Conservation (phyloP, 768 basidiomycete genomes). For the Coprinopsis strossmayeri region DNA sequence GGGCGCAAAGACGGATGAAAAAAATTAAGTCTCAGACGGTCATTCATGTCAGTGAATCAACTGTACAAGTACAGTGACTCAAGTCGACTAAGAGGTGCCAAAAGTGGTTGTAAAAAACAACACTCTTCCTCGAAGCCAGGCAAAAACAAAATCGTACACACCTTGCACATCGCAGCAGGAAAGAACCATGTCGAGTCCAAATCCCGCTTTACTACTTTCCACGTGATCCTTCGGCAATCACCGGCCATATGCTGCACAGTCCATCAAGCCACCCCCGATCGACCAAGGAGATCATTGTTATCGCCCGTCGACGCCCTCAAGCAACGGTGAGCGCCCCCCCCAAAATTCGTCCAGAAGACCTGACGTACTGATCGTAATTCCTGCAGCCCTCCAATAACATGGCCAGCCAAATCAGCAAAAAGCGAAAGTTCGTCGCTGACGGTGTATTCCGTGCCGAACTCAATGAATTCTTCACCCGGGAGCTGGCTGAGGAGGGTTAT, state of each 20-base stretch:
- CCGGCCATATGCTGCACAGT: constrained; percentile 25
- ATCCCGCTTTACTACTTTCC: constrained; percentile 1
- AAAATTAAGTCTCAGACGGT: constrained; percentile 65
- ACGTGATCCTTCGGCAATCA: constrained; percentile 22
- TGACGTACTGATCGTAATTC: background rate
- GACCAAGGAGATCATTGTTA: constrained; percentile 17
- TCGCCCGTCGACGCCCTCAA: constrained; percentile 20
- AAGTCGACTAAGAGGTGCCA: constrained; percentile 95
- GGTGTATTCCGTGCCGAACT: constrained; percentile 99
- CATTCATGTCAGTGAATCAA: constrained; percentile 76
- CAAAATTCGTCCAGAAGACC: background rate
- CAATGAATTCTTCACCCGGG: constrained; percentile 97
- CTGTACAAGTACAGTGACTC: constrained; percentile 27
- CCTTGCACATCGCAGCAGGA: too few relatives aligned
- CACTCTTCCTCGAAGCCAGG: constrained; percentile 69
- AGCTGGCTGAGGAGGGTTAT: constrained; percentile 99
- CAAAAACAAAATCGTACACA: constrained; percentile 18
- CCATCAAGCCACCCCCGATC: constrained; percentile 23
- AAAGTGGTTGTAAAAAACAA: constrained; percentile 58
- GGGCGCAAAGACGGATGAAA: constrained; percentile 9
- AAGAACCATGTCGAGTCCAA: constrained; percentile 11
- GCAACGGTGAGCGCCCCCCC: constrained; percentile 22
- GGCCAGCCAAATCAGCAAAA: constrained; percentile 91
- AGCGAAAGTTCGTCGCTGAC: constrained; percentile 97
- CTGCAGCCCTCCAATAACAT: constrained; percentile 37